phyloP scores from a whole-genome alignment of 345 rosid genomes.

The Lumnitzera littorea region DNA sequence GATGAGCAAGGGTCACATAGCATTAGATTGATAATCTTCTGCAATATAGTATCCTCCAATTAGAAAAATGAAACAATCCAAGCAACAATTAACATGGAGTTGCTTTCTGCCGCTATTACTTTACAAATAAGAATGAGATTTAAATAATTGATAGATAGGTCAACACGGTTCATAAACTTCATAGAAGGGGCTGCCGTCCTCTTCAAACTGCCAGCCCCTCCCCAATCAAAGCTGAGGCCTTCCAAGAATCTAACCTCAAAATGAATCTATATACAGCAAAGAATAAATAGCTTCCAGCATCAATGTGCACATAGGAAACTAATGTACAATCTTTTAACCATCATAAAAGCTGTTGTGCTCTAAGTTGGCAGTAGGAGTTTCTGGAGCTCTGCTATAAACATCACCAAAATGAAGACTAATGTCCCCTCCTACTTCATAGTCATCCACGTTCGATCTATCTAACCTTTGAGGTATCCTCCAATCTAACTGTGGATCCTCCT shows the following conservation, averaged over 20 bases:
- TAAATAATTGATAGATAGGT: too few relatives aligned
- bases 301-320: background rate
- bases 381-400: conserved; percentile 61
- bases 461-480: conserved; percentile 26
- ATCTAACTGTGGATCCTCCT: conserved; percentile 33
- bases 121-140: too few relatives aligned
- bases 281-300: conserved; percentile 30
- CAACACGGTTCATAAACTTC: too few relatives aligned
- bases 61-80: too few relatives aligned
- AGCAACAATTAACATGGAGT: too few relatives aligned
- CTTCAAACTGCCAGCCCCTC: too few relatives aligned
- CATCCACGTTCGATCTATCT: conserved; percentile 38
- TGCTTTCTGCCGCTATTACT: too few relatives aligned
- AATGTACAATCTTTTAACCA: conserved; percentile 2
- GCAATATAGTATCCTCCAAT: too few relatives aligned
- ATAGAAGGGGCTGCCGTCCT: too few relatives aligned
- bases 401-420: conserved; percentile 76
- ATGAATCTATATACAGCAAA: conserved; percentile 45
- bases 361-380: conserved; percentile 25
- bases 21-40: too few relatives aligned
- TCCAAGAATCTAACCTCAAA: conserved; percentile 6
- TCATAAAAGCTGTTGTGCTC: conserved; percentile 14
- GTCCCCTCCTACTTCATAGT: conserved; percentile 50
- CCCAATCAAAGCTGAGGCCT: background rate
- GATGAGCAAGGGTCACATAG: too few relatives aligned